A percentile compares a stretch with the other conserved stretches of the same genome.
phyloP scores from a whole-genome alignment of 441 rosid genomes.

The Corymbia citriodora region DNA sequence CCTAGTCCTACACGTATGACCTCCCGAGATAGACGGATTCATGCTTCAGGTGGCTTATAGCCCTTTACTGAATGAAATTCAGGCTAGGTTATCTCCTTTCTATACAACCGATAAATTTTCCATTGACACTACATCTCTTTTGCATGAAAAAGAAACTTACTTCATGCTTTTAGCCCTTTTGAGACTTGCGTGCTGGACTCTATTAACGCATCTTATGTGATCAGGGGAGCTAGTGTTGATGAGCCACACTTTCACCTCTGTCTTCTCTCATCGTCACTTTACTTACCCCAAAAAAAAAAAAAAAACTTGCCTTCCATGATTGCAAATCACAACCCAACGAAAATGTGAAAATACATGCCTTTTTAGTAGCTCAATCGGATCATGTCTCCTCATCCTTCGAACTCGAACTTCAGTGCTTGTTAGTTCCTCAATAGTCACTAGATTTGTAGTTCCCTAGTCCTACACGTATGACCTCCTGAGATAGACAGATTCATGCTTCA shows the following conservation, averaged over 20 bases:
- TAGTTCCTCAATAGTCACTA: not conserved
- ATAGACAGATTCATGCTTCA: not conserved
- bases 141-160: not conserved
- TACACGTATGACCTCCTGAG: not conserved
- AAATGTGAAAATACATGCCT: too few species aligned
- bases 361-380: too few species aligned
- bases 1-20: not conserved
- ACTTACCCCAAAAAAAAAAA: not conserved
- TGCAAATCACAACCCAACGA: not conserved
- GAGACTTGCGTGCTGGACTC: fast-evolving
- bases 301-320: not conserved
- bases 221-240: not conserved
- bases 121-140: not conserved
- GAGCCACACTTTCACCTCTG: not conserved
- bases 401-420: not conserved
- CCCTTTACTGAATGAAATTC: not conserved
- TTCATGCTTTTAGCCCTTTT: fast-evolving
- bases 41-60: not conserved
- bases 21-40: not conserved
- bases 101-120: not conserved
- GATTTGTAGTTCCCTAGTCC: not conserved
- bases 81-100: not conserved
- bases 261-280: not conserved
- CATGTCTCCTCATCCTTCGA: too few species aligned
- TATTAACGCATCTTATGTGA: not conserved